phyloP scores from a whole-genome alignment of 805 yeast genomes.

The Candida lessepsii region DNA sequence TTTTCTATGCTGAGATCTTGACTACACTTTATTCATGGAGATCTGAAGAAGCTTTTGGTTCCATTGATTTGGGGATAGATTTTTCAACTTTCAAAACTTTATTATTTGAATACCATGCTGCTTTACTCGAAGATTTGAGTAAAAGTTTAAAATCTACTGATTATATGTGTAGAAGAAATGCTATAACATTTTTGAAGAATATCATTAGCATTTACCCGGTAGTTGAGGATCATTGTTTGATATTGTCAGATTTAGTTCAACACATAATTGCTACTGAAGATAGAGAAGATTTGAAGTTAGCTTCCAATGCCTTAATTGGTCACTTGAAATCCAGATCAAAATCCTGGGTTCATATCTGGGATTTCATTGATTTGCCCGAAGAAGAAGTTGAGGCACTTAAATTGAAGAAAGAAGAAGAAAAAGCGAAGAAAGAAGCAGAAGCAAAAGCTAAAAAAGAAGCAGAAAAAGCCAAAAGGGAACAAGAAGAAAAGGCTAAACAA shows the following conservation, averaged over 20 bases:
- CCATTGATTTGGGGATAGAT: neutral
- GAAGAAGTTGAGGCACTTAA: conserved; percentile 32
- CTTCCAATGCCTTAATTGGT: conserved; percentile 71
- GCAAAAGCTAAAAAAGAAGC: conserved; percentile 15
- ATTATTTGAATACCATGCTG: conserved; percentile 56
- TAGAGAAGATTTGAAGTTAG: conserved; percentile 78
- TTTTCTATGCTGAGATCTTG: conserved; percentile 58
- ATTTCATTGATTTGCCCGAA: conserved; percentile 51
- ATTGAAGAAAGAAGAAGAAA: conserved; percentile 21
- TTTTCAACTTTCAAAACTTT: conserved; percentile 31
- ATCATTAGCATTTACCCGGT: conserved; percentile 63
- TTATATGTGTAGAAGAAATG: conserved; percentile 78
- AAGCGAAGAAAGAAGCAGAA: conserved; percentile 13
- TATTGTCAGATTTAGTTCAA: conserved; percentile 47
- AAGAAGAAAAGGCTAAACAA: conserved; percentile 8
- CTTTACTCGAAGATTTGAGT: conserved; percentile 43
- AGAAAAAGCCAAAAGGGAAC: conserved; percentile 15
- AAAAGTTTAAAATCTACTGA: conserved; percentile 48
- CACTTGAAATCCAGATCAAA: conserved; percentile 56
- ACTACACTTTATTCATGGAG: conserved; percentile 47
- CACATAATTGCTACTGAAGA: conserved; percentile 50
- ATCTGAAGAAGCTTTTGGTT: conserved; percentile 26
- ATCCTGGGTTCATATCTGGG: conserved; percentile 53
- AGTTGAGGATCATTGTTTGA: conserved; percentile 63
- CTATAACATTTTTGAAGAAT: conserved; percentile 73